Base-by-base conservation (phyloP, 345 rosid genomes). In the Kandelia obovata region DNA sequence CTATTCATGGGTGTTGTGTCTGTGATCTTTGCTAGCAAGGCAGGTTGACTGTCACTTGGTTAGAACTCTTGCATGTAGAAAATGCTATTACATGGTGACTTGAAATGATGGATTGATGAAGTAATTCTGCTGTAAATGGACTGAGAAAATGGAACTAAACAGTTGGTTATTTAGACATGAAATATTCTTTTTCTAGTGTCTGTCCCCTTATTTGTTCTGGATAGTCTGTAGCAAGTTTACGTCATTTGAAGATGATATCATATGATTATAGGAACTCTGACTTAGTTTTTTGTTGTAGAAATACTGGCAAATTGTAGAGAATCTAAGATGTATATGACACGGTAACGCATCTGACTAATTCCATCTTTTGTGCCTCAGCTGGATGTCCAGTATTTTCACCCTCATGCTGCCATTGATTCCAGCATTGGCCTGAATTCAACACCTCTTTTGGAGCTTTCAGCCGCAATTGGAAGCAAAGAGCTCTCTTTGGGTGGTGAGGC, bases 401-500 rank as follows among this genome's bases (percentile, higher is more conserved):
- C 80, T 62, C 89, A 88, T 71, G 92, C 88, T 4, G 88, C 89
- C 53, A 75, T 89, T 71, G 81, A 78, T 71, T 84, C 91, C 56
- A 82, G 91, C 74, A 89, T 89, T 73, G 97, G 92, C 73, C 85
- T 91, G 62, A 89, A 89, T 73, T 89, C 96, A 71, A 75, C 81
- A 64, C 97, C 97, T 17, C 79, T 69, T 56, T 74, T 91, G 78
- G 95, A 89, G 73, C 76, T 91, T 55, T 87, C 97, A 34, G 93
- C 90, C 62, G 85, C 95, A 39, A 77, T 89, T 59, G 97, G 96
- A 62, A 89, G 84, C 81, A 71, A 77, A 67, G 73, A 83, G 59
- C 73, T 91, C 53, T 71, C 78, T 72, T 75, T 91, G 28, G 97
- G 97, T 49, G 92, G 96, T 37, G 93, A 91, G 73, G 72, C 89